phyloP scores from a whole-genome alignment of 1,284 basidiomycete species.

The Ustilago loliicola region DNA sequence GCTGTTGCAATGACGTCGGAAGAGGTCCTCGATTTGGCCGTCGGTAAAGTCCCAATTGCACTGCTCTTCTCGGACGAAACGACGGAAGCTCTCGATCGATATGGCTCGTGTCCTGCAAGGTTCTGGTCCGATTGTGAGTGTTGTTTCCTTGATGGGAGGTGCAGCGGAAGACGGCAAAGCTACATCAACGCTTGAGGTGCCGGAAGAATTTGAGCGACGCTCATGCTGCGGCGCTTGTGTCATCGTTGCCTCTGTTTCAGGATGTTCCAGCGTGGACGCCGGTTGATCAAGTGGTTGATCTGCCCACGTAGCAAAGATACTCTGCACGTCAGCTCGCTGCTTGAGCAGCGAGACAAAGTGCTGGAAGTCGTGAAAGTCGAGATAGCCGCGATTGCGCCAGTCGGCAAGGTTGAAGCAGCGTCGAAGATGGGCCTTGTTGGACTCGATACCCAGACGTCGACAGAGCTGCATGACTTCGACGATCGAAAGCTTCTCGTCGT shows the following conservation, averaged over 20 bases:
- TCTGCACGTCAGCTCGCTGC: conserved; percentile 82
- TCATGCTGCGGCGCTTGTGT: not conserved
- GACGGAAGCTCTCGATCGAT: conserved; percentile 43
- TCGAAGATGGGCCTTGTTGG: conserved; percentile 76
- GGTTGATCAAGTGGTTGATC: conserved; percentile 31
- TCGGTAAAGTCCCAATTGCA: conserved; percentile 40
- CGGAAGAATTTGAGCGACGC: not conserved
- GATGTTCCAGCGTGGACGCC: not conserved
- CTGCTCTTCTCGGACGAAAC: conserved; percentile 62
- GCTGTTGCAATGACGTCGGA: conserved; percentile 44
- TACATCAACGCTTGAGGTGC: not conserved
- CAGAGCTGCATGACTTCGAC: conserved; percentile 83
- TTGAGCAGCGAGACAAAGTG: conserved; percentile 87
- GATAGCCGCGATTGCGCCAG: conserved; percentile 76
- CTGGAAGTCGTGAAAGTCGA: conserved; percentile 88
- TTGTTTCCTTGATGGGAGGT: conserved; percentile 6
- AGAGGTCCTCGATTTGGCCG: conserved; percentile 38
- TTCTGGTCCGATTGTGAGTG: conserved; percentile 13
- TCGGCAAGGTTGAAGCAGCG: conserved; percentile 84
- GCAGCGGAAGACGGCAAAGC: conserved; percentile 11
- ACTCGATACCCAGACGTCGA: conserved; percentile 80
- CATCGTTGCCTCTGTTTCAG: not conserved
- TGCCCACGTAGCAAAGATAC: conserved; percentile 66
- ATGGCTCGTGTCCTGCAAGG: conserved; percentile 31
- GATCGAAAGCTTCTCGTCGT: conserved; percentile 79